These are phyloP conservation scores for Coemansia brasiliensis DNA, from an alignment of 192 early-diverging fungal genomes.

Conservation along the genomic window DNA sequence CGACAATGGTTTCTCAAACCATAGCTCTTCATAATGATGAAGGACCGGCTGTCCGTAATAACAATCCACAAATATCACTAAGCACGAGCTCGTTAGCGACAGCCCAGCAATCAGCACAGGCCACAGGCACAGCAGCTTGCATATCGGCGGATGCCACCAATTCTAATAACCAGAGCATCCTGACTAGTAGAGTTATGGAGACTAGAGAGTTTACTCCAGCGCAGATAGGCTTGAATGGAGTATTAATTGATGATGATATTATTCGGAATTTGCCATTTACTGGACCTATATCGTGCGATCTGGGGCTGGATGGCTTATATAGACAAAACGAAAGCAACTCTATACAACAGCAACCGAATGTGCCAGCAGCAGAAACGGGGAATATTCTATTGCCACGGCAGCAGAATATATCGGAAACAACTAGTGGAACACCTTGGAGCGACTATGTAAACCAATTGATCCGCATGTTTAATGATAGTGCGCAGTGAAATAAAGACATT, in stretches of 20 bases:
- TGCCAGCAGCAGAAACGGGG: not conserved
- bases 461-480: conserved; percentile 30
- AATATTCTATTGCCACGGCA: no score
- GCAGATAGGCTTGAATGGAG: conserved; percentile 21
- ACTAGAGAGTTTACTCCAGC: conserved; percentile 6
- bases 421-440: conserved; percentile 28
- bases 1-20: conserved; percentile 23
- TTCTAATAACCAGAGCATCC: no score
- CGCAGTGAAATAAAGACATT: not conserved
- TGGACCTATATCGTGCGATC: conserved; percentile 28
- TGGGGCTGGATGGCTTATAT: conserved; percentile 8
- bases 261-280: conserved; percentile 31
- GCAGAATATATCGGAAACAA: not conserved
- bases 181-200: not conserved
- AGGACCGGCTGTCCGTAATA: not conserved
- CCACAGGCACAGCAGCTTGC: no score
- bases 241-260: conserved; percentile 36
- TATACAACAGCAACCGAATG: not conserved
- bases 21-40: conserved; percentile 1
- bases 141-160: no score
- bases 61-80: no score
- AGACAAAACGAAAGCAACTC: not conserved
- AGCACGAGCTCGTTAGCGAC: no score
- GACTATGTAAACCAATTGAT: conserved; percentile 46
- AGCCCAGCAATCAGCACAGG: no score